phyloP scores from a whole-genome alignment of 257 asterid genomes.

The Coffea eugenioides region DNA sequence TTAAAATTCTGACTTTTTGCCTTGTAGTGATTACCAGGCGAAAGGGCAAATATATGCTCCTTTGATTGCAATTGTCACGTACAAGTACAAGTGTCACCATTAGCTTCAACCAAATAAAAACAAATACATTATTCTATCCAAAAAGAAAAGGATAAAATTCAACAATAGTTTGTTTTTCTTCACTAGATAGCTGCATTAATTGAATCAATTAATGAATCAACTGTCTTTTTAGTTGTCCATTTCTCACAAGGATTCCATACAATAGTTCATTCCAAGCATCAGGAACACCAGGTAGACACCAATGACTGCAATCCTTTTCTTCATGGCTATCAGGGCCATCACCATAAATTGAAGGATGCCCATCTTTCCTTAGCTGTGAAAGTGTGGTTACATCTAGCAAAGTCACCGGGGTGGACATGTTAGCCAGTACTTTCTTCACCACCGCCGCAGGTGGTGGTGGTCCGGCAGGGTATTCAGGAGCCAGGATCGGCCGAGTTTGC shows the following conservation, averaged over 20 bases:
- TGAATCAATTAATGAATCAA: not conserved
- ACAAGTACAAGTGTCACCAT: too few relatives aligned
- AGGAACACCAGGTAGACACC: conserved; percentile 88
- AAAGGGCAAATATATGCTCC: too few relatives aligned
- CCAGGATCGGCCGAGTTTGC: conserved; percentile 45
- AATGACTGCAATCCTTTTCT: conserved; percentile 67
- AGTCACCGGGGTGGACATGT: conserved; percentile 48
- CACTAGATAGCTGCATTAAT: not conserved
- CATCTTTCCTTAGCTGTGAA: conserved; percentile 72
- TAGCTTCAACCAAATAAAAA: too few relatives aligned
- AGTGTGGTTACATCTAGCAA: conserved; percentile 54
- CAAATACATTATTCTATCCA: too few relatives aligned
- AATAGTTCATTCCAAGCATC: conserved; percentile 84
- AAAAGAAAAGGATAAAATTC: not conserved
- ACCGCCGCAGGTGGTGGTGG: conserved; percentile 33
- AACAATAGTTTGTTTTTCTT: not conserved
- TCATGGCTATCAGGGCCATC: conserved; percentile 10
- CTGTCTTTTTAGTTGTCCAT: not conserved
- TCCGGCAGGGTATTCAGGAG: conserved; percentile 37
- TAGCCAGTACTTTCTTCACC: conserved; percentile 39
- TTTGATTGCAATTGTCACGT: too few relatives aligned
- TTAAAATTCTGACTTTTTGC: too few relatives aligned
- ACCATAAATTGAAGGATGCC: conserved; percentile 59
- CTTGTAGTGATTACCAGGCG: too few relatives aligned
- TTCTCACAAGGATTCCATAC: conserved; percentile 37